Base-by-base conservation (phyloP, 2,329 filamentous ascomycete genomes). In the Periconia digitata region DNA sequence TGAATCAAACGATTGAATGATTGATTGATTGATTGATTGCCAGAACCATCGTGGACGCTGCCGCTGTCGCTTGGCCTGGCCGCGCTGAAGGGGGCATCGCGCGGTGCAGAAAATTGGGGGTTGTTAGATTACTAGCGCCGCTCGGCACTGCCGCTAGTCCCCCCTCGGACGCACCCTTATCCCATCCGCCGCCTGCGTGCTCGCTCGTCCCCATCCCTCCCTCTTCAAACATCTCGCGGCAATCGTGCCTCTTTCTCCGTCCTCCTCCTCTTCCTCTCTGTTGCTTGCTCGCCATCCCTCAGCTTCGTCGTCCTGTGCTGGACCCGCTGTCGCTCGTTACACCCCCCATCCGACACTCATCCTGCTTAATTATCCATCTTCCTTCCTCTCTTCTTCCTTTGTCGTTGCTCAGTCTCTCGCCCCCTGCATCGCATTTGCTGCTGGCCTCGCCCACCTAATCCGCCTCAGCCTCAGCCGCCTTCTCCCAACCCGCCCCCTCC, bases 311-410 rank as follows among this genome's bases (percentile, higher is more conserved):
- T 43, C 41, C 42, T 44, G 42, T 21, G 21, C 18, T 37, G 42
- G 42, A 44, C 42, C 34, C 32, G 40, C 22, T 22, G 42, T 44
- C 42, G 34, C 34, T 44, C 42, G 42, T 44, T 44, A 36, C 41
- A 17, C 18, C 20, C 40, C 22, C n/a, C 23, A 7, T 13, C 24
- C 6, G 8, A 18, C 17, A 17, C 24, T 13, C 24, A 2, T n/a
- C 29, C 10, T 23, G 23, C 39, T 27, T 16, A 21, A 21, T 29
- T 29, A 21, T 12, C 39, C 12, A 5, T 21, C 23, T 32, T 27
- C 13, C 17, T 35, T 23, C 24, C 8, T 18, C 38, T 21, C 38
- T n/a, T 24, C 22, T 23, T 10, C 29, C 40, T 32, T 23, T 20
- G 22, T 12, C 22, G 8, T 42, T n/a, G n/a, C n/a, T 16, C 40